Conservation (phyloP, 1,139 yeast genomes). For the Protomyces lactucae-debilis region DNA sequence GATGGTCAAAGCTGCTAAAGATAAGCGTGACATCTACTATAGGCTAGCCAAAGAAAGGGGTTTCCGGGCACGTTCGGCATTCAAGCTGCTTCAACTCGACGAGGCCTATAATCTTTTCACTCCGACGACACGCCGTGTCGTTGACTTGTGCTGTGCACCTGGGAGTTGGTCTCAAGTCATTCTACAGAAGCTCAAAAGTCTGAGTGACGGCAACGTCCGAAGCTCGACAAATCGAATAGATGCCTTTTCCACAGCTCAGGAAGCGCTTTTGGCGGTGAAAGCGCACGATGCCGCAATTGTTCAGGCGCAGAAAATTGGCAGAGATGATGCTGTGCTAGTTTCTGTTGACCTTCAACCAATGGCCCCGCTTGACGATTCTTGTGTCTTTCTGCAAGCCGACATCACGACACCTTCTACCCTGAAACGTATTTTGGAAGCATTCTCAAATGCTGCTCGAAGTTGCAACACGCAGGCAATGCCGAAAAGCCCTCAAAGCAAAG, state of each 20-base stretch:
- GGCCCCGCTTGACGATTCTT: constrained; percentile 85
- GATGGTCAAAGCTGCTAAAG: constrained; percentile 26
- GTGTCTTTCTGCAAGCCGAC: constrained; percentile 82
- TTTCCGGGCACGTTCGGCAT: constrained; percentile 95
- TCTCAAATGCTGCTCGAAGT: constrained; percentile 75
- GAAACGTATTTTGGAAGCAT: constrained; percentile 63
- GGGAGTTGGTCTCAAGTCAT: constrained; percentile 98
- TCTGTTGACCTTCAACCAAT: constrained; percentile 96
- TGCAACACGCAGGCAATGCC: constrained; percentile 22
- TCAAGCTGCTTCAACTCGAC: constrained; percentile 79
- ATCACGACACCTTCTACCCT: constrained; percentile 92
- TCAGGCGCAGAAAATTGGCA: constrained; percentile 25
- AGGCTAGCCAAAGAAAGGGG: constrained; percentile 84
- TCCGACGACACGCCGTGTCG: constrained; percentile 66
- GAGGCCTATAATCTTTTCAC: constrained; percentile 80
- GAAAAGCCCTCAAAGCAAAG: neutral
- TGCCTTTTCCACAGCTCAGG: neutral
- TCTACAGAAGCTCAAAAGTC: constrained; percentile 48
- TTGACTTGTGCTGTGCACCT: constrained; percentile 97
- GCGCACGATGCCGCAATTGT: constrained; percentile 25
- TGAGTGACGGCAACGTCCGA: neutral
- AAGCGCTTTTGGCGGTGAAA: neutral
- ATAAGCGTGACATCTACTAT: constrained; percentile 28
- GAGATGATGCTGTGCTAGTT: constrained; percentile 61
- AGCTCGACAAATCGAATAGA: neutral